Evolutionary conservation across 306 rosid genomes (phyloP), one percentile per base, ranked within the genome.

Genomic region (Mimosa pudica): DNA sequence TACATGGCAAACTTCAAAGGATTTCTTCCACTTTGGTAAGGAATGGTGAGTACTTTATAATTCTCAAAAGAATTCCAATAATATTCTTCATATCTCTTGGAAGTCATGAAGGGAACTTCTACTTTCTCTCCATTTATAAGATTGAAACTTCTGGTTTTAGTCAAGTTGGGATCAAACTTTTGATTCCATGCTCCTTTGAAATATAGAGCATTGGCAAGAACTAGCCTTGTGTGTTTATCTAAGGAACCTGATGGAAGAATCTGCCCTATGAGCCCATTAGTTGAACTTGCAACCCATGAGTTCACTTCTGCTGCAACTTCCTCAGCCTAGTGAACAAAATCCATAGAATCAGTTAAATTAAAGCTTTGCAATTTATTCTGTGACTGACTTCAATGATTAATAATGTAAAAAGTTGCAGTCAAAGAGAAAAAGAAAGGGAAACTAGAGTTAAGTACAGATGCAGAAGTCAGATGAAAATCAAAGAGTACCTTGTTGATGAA

Each of bases 401-500:
- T 5, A 8, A 52, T 52, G 60, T 5, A 14, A 52, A 52, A 17
- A 52, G 18, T 13, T 51, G 57, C 18, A 51, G 57, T 51, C 57
- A 4, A 51, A 12, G 18, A 51, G 6, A 2, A 51, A 51, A 51
- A 14, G 1, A 14, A 7, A 14, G 16, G 0, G 6, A 52, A 47
- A 47, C 0, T 2, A 47, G 51, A 47, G 14, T 47, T 1, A 47
- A 47, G 14, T 47, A 5, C 54, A 49, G 17, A 12, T 47, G 13
- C 9, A 49, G 16, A 49, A 3, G 5, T 11, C 4, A 49, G 16
- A 49, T 10, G 58, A 60, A 30, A 58, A 8, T 36, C 5, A 52
- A 73, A 36, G 12, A 60, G 14, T 65, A 66, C 74, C 74, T 65
- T 36, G 65, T 17, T 77, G 14, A 36, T 0, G 14, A 77, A 77